Base-by-base conservation (phyloP, 345 rosid species). In the Lagerstroemia speciosa region DNA sequence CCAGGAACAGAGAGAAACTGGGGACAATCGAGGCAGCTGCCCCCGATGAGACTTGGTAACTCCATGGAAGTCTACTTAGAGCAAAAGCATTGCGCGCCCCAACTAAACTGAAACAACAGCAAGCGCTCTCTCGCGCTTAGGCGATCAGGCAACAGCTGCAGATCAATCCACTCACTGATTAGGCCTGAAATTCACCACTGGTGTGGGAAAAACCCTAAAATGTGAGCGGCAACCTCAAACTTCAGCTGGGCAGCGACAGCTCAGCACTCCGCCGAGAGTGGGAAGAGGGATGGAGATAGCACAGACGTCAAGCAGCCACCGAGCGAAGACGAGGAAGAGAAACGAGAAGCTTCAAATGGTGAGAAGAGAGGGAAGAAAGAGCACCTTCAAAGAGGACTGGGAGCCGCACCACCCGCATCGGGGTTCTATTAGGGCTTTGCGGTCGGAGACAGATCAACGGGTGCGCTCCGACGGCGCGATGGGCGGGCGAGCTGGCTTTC, bases 401-500 rank as follows among this genome's bases (percentile, higher is more conserved):
- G 29, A 14, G 30, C 24, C 2, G 46, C 46, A 41, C 29, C 14
- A 53, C 14, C 24, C 2, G 46, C 46, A 41, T 12, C 14, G 24
- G 60, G 60, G 60, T 53, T 53, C 60, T 53, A 30, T n/a, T n/a
- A 53, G 60, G 60, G 60, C 60, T 53, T 53, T 53, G 60, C 29
- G 12, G 60, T 53, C 60, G 30, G 60, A 53, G 60, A 53, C 60
- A 14, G 60, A 3, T 53, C 1, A n/a, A 53, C 60, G 60, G 60
- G n/a, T n/a, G n/a, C n/a, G n/a, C n/a, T n/a, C n/a, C n/a, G 60
- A 46, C 5, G 58, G 29, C 7, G 60, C 60, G 60, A n/a, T 8
- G 29, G 58, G 12, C 3, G 60, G 60, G 46, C 46, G 7, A 9
- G 46, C 29, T 48, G 5, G 60, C 29, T 53, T 9, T 53, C 24